Conservation (phyloP, 768 basidiomycete genomes). For the Rubroboletus pulcherrimus region DNA sequence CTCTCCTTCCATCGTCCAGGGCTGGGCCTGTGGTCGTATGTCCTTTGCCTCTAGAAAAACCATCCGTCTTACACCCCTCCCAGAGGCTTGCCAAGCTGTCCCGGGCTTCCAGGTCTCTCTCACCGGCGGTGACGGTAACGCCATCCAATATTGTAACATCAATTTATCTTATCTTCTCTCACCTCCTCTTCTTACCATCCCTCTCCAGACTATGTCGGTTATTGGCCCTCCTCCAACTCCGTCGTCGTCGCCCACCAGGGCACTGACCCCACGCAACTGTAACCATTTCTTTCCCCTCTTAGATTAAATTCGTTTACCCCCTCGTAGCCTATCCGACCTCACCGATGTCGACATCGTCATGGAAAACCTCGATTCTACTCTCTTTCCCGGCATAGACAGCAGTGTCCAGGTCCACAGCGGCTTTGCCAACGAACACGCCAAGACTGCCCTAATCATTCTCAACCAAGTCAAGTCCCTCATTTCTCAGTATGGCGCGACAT, state of each 20-base stretch:
- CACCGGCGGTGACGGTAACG: constrained; percentile 50
- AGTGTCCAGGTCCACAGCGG: constrained; percentile 49
- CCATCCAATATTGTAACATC: constrained; percentile 44
- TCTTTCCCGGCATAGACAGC: constrained; percentile 53
- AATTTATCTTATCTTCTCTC: not conserved
- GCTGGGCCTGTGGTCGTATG: constrained; percentile 45
- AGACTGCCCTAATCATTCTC: constrained; percentile 44
- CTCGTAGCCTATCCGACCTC: constrained; percentile 42
- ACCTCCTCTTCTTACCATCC: not conserved
- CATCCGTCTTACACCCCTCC: not conserved
- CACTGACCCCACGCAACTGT: constrained; percentile 56
- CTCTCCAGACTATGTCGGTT: constrained; percentile 50
- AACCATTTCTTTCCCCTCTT: constrained; percentile 10
- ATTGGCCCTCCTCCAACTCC: constrained; percentile 46
- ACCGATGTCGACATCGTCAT: constrained; percentile 46
- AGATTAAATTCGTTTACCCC: not conserved
- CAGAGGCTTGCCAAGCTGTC: constrained; percentile 38
- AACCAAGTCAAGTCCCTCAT: constrained; percentile 41
- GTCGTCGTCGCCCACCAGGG: constrained; percentile 63
- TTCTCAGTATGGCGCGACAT: constrained; percentile 33
- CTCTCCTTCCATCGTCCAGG: constrained; percentile 31
- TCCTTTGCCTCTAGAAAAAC: not conserved
- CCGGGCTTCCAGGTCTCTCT: constrained; percentile 33
- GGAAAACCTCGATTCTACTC: constrained; percentile 36
- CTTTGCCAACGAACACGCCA: constrained; percentile 49